Evolutionary conservation across 495 filamentous ascomycete genomes (phyloP).

Genomic region (Penicillium fimorum): DNA sequence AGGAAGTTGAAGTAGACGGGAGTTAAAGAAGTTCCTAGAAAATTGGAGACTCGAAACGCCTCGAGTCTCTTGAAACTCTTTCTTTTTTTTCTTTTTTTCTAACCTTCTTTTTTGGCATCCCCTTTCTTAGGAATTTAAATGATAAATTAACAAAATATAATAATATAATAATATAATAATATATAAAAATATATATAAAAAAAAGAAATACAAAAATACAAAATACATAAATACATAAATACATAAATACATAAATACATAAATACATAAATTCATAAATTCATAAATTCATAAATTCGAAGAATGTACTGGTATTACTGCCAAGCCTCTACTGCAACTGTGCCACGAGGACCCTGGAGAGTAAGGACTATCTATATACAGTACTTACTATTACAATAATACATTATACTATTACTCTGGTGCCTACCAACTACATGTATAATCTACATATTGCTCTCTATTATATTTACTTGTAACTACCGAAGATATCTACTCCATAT

Average conservation of each 20-base stretch:
- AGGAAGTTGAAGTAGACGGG: neutral
- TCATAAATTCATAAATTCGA: neutral
- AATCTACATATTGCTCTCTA: neutral
- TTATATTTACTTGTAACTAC: no score
- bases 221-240: neutral
- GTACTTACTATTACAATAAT: neutral
- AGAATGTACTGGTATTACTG: slow-evolving; percentile 10
- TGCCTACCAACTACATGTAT: no score
- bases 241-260: neutral
- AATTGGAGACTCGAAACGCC: slow-evolving; percentile 12
- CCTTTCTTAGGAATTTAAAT: neutral
- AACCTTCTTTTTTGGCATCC: neutral
- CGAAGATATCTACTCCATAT: no score
- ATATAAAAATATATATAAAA: neutral
- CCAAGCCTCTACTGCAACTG: slow-evolving; percentile 21
- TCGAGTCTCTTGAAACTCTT: slow-evolving; percentile 14
- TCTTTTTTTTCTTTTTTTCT: slow-evolving; percentile 5
- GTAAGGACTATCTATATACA: slow-evolving; percentile 3
- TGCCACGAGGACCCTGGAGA: slow-evolving; percentile 25
- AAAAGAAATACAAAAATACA: neutral
- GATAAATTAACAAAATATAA: neutral
- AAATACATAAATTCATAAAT: neutral
- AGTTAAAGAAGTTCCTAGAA: slow-evolving; percentile 6
- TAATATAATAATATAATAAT: neutral
- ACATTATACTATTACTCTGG: neutral